Percentiles rank a stretch among this genome's conserved stretches.
These are phyloP conservation scores for Neurospora sp. DNA, from an alignment of 495 filamentous ascomycete genomes.

Conservation along the genomic window DNA sequence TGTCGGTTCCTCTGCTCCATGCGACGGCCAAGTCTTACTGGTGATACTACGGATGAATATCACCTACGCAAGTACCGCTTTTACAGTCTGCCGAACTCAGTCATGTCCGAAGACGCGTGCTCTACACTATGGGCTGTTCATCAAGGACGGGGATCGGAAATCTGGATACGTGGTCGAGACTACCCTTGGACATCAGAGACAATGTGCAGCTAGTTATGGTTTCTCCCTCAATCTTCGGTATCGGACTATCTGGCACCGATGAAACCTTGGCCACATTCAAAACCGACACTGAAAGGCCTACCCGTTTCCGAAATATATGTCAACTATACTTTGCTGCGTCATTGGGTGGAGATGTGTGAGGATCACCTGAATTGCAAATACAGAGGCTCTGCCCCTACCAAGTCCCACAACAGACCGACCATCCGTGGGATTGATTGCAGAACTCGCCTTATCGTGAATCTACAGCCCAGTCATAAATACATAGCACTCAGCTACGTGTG, in stretches of 20 bases:
- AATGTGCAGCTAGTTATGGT: not conserved
- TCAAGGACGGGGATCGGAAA: no score
- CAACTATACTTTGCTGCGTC: not conserved
- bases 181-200: no score
- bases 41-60: rapidly evolving
- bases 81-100: no score
- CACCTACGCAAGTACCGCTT: not conserved
- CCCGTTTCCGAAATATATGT: not conserved
- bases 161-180: no score
- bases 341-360: not conserved
- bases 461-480: not conserved
- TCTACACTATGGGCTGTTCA: no score
- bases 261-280: not conserved
- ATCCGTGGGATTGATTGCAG: not conserved
- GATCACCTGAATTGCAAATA: not conserved
- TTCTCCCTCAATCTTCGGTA: not conserved
- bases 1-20: not conserved
- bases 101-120: no score
- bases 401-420: not conserved
- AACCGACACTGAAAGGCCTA: no score
- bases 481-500: not conserved
- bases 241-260: no score
- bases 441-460: not conserved
- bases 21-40: not conserved
- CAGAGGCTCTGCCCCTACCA: rapidly evolving